Percentiles rank a stretch among this genome's conserved stretches.
Conservation (phyloP, 2,329 filamentous ascomycete species). For the Beauveria brongniartii region DNA sequence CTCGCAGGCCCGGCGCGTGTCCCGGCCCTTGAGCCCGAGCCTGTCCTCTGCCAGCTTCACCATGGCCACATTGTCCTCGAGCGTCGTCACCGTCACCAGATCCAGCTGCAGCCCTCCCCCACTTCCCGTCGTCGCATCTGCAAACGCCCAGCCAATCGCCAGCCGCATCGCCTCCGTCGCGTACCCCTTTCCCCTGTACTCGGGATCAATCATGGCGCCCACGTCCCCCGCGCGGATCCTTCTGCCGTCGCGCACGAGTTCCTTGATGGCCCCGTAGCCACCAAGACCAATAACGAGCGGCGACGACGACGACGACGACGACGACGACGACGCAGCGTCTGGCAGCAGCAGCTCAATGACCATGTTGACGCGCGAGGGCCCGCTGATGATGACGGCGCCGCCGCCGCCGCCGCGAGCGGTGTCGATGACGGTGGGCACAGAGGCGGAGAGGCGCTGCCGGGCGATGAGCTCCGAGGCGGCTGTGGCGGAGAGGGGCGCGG, state of each 20-base stretch:
- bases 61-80: conserved; percentile 19
- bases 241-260: conserved; percentile 14
- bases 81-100: conserved; percentile 20
- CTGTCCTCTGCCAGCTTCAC: conserved; percentile 17
- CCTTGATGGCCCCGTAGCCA: conserved; percentile 22
- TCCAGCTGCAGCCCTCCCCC: conserved; percentile 23
- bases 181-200: conserved; percentile 18
- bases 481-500: conserved; percentile 12
- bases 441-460: conserved; percentile 18
- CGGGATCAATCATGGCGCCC: conserved; percentile 20
- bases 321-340: background rate
- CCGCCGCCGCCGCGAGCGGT: background rate
- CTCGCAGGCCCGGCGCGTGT: conserved; percentile 12
- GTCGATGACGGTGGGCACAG: conserved; percentile 17
- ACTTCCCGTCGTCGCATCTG: conserved; percentile 13
- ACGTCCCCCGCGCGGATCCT: conserved; percentile 19
- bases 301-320: background rate
- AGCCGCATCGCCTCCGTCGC: conserved; percentile 20
- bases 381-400: conserved; percentile 11
- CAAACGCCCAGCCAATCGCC: conserved; percentile 21
- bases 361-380: conserved; percentile 21
- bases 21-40: conserved; percentile 17
- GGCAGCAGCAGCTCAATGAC: conserved; percentile 16
- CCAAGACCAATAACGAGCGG: conserved; percentile 19
- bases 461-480: conserved; percentile 15